Evolutionary conservation across 371 early-diverging fungal species (phyloP).

Genomic region (Mortierella sp.): DNA sequence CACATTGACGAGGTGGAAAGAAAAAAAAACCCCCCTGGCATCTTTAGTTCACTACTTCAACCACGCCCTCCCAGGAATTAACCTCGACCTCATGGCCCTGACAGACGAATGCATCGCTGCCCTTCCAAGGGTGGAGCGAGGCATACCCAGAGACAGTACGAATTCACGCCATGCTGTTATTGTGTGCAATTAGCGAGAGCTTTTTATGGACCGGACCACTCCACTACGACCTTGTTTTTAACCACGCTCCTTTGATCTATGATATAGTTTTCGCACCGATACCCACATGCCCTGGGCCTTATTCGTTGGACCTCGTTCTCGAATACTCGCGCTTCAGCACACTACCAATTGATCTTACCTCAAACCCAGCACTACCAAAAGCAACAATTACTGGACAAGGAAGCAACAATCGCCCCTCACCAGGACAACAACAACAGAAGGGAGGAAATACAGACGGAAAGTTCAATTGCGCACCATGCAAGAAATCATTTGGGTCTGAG

Average conservation of each 20-base stretch:
- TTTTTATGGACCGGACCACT: too few relatives aligned
- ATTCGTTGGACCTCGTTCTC: slow-evolving; percentile 32
- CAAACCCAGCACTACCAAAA: background rate
- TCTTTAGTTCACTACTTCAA: background rate
- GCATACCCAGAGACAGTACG: slow-evolving; percentile 42
- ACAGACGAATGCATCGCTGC: slow-evolving; percentile 45
- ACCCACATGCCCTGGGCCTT: slow-evolving; percentile 34
- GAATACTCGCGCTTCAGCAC: slow-evolving; percentile 36
- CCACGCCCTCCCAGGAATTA: background rate
- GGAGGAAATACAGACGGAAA: slow-evolving; percentile 17
- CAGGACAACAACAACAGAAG: background rate
- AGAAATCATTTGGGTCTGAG: slow-evolving; percentile 53
- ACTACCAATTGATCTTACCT: background rate
- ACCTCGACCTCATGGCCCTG: slow-evolving; percentile 5
- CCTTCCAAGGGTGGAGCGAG: slow-evolving; percentile 40
- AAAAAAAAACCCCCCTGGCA: background rate
- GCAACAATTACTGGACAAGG: slow-evolving; percentile 16
- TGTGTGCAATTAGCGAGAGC: background rate
- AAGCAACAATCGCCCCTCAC: background rate
- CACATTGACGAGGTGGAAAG: background rate
- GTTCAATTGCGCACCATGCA: slow-evolving; percentile 46
- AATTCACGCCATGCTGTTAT: background rate
- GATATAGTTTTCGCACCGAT: slow-evolving; percentile 40
- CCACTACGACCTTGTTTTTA: background rate
- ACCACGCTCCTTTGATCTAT: background rate